Evolutionary conservation across 495 filamentous ascomycete species (phyloP).

Genomic region (Aspergillus asperescens): DNA sequence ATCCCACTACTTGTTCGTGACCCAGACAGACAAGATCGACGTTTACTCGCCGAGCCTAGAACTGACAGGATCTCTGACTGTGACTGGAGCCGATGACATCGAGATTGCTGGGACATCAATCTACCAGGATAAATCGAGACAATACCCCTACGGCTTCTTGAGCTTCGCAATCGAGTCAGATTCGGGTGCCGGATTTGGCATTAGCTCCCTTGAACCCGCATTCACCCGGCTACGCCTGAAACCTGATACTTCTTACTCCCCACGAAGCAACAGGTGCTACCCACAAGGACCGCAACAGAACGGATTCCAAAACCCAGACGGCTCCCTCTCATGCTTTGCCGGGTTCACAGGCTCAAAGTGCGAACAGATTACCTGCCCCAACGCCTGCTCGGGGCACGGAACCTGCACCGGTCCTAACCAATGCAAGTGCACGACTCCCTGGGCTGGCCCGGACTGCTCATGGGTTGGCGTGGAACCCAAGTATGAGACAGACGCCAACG

Average conservation of each 20-base stretch:
- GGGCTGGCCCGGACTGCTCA: constrained; percentile 4
- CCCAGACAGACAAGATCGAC: background rate
- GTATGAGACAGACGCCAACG: constrained; percentile 7
- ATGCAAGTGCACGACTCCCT: background rate
- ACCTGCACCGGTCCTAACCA: background rate
- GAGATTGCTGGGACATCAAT: constrained; percentile 4
- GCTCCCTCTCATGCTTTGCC: constrained; percentile 7
- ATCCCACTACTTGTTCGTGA: constrained; percentile 2
- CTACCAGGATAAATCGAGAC: background rate
- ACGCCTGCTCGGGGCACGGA: constrained; percentile 1
- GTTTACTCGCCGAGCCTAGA: background rate
- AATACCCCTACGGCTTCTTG: background rate
- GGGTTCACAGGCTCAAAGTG: background rate
- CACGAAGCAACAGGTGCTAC: background rate
- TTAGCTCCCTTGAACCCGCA: background rate
- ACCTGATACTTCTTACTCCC: background rate
- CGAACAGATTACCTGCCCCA: background rate
- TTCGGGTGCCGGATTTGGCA: background rate
- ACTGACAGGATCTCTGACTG: background rate
- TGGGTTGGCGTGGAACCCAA: constrained; percentile 1
- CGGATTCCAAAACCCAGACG: background rate
- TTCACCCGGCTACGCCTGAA: background rate
- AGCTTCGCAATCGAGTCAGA: constrained; percentile 5
- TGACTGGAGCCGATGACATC: constrained; percentile 1
- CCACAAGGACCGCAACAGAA: background rate